Evolutionary conservation across 257 asterid species (phyloP), one percentile per base, ranked within the genome.

Genomic region (Cordia subcordata): DNA sequence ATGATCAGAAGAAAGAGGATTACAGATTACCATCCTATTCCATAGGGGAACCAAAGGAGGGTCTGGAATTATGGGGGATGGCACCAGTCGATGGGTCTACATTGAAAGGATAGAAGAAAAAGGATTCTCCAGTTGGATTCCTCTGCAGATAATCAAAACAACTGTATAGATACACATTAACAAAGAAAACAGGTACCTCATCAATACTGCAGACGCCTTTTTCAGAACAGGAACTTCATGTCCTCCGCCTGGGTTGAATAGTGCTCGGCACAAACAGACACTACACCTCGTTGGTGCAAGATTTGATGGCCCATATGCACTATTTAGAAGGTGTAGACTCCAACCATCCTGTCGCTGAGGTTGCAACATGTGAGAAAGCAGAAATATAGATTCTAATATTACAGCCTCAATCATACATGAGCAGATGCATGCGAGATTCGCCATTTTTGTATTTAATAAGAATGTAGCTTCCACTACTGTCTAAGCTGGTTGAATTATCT

Each of bases 301-400:
- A 59, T 63, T 40, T 19, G 40, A 49, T 35, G 71, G 69, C 44
- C 72, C 68, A 27, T 32, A 56, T 20, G 40, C 61, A 61, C 60
- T 55, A 56, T 55, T 75, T 50, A 60, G 50, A 40, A 70, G 54
- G 46, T 67, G 53, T 58, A 67, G 59, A 66, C 65, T 64, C 70
- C 72, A 74, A 47, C 72, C 65, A 71, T 67, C 75, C 64, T 61
- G 77, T 52, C 60, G 63, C 83, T 77, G 65, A 53, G 21, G 18
- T 21, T 53, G 39, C 3, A 11, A 53, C 10, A 53, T 53, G 12
- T 22, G 38, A 21, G 38, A 53, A 8, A 12, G 47, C 1, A 14
- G 12, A 42, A 3, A 42, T 42, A 42, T 42, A 27, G 35, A 27
- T 6, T 27, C 3, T 27, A 6, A 27, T 27, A 27, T 27, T 27